phyloP scores from a whole-genome alignment of 371 early-diverging fungal genomes.

The Mucor saturninus region DNA sequence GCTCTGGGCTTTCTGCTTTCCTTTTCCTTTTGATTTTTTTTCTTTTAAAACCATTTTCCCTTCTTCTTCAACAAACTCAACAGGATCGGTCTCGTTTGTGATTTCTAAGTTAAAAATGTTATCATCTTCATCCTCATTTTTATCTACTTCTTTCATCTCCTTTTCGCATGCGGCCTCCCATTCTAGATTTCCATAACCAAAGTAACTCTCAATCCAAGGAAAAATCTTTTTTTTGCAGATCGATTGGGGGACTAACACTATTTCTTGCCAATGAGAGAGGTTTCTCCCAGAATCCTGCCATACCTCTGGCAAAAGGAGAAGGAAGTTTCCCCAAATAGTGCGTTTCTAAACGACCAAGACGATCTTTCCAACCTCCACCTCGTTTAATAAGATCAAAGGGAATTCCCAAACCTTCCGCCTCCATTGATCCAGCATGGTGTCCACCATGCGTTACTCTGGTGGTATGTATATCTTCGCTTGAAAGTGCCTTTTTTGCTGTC shows the following conservation, averaged over 20 bases:
- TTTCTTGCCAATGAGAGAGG: constrained; percentile 6
- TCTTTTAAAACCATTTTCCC: not conserved
- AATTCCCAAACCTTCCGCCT: constrained; percentile 4
- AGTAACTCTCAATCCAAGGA: not conserved
- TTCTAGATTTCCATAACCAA: not conserved
- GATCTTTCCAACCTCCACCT: constrained; percentile 13
- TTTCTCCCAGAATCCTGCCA: constrained; percentile 13
- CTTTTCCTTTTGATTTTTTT: not conserved
- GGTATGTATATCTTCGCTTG: constrained; percentile 1
- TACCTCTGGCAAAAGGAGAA: constrained; percentile 4
- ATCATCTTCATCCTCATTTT: not conserved
- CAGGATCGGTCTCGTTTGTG: not conserved
- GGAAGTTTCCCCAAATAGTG: constrained; percentile 10
- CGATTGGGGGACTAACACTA: not conserved
- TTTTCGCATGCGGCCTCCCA: constrained; percentile 9
- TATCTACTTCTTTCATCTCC: constrained; percentile 3
- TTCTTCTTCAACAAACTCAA: constrained; percentile 9
- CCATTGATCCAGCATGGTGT: not conserved
- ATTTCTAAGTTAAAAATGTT: not conserved
- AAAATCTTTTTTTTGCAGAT: too few relatives aligned
- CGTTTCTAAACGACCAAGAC: constrained; percentile 5
- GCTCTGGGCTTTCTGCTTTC: not conserved
- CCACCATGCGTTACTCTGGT: not conserved
- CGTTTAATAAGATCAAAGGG: not conserved
- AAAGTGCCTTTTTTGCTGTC: constrained; percentile 2